A percentile compares a stretch with the other conserved stretches of the same genome.
These are phyloP conservation scores for Xerocomus potaroensis DNA, from an alignment of 768 basidiomycete species.

Conservation along the genomic window DNA sequence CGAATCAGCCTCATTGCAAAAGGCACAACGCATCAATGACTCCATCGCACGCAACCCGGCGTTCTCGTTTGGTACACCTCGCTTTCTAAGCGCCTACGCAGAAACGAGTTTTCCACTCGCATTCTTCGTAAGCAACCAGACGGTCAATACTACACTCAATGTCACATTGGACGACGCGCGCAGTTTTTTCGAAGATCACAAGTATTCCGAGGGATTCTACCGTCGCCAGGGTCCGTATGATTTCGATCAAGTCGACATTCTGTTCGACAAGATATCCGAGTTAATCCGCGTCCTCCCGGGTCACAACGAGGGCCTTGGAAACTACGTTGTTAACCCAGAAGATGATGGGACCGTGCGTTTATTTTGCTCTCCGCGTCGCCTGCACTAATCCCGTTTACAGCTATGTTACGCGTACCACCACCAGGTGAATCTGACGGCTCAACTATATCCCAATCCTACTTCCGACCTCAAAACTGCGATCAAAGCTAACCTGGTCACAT, in stretches of 20 bases:
- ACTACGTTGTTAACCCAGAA: conserved; percentile 9
- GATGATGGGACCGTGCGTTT: conserved; percentile 15
- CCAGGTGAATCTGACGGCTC: conserved; percentile 17
- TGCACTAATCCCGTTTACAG: conserved; percentile 8
- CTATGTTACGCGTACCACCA: conserved; percentile 17
- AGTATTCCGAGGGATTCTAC: conserved; percentile 16
- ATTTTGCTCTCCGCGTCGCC: background rate
- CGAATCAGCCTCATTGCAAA: conserved; percentile 20
- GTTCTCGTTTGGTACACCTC: conserved; percentile 18
- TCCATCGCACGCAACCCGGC: conserved; percentile 24
- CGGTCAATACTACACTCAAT: conserved; percentile 13
- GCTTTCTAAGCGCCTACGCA: conserved; percentile 19
- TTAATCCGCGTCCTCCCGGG: conserved; percentile 12
- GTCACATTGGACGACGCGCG: conserved; percentile 13
- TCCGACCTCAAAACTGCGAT: conserved; percentile 19
- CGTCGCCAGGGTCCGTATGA: conserved; percentile 18
- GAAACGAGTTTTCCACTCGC: conserved; percentile 24
- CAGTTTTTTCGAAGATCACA: conserved; percentile 17
- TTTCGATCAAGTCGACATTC: background rate
- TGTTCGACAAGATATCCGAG: background rate
- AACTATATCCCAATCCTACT: conserved; percentile 21
- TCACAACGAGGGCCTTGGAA: conserved; percentile 14
- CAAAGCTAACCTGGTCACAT: conserved; percentile 17
- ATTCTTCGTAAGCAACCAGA: conserved; percentile 25
- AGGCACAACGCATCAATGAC: conserved; percentile 21